Base-by-base conservation (phyloP, 179 eudicot genomes). In the Beta macrorhiza region DNA sequence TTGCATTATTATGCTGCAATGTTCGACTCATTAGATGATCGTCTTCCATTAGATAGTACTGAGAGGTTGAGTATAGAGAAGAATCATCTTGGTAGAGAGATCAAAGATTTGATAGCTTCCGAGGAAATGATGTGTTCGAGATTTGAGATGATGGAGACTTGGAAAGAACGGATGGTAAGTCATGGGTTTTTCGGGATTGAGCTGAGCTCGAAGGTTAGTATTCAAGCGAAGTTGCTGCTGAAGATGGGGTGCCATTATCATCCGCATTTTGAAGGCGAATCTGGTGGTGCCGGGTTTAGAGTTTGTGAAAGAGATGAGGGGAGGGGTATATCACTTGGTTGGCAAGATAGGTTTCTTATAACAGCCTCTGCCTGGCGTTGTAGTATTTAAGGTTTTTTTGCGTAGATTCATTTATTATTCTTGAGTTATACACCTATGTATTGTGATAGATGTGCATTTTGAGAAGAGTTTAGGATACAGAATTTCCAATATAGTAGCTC, bases 1-100 rank as follows among this genome's bases (percentile, higher is more conserved):
- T 75, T 92, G 83, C 93, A 91, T 75, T 89, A 91, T 68, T 89
- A 90, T 78, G 93, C 96, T 25, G 94, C 98, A 77, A 91, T 93
- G 92, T 93, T 93, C 58, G 98, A 91, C 67, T 92, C 97, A 0
- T 75, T 93, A 55, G 94, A 93, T 15, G 92, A 91, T 56, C 91
- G 91, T 3, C 91, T 93, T 9, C 96, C 96, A 1, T 58, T 82
- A 15, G 94, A 89, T 55, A 91, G 92, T 70, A 16, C 67, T 0
- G 87, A 92, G 81, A 90, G 98, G 79, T 75, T 91, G 14, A 85
- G 88, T 55, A 93, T 93, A n/a, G 97, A 93, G 88, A 92, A 80
- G 82, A 81, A 89, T 67, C 93, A 89, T 81, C 90, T 93, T 0
- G 94, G 93, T 0, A 87, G 77, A 71, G 94, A 92, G 82, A 90